Evolutionary conservation across 2,329 filamentous ascomycete species (phyloP), one percentile per base, ranked within the genome.

Genomic region (Phaeosphaeria sp.): DNA sequence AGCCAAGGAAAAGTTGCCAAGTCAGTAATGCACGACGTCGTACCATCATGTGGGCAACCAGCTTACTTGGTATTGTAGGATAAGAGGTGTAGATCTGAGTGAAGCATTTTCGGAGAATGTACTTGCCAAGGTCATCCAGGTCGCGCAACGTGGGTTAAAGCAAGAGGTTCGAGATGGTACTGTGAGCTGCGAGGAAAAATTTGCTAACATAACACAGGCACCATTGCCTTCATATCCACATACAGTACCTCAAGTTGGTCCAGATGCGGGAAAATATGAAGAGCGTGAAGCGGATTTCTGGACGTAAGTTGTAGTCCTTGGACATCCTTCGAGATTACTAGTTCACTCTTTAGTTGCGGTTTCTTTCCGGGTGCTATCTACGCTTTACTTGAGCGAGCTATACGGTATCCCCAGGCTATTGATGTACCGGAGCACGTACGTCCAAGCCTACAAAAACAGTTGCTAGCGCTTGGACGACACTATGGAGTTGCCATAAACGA

Each of bases 361-460:
- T 76, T 76, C 59, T 76, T 76, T 42, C 73, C 74, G 2, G 74
- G 74, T 2, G 67, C 68, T 43, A 71, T 76, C n/a, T 76, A 76
- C 50, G 58, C 70, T 1, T 57, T 76, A 3, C 59, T 76, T 2
- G 74, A 76, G 44, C 72, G 74, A 5, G 59, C 70, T 1, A 67
- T 73, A n/a, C 62, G 52, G 52, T 76, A 67, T 25, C 74, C 74
- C 0, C 65, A 68, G 40, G 57, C 70, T 0, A 51, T 75, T 6
- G 42, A 64, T 24, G 40, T 73, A 0, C 71, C 67, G 2, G 55
- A 62, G 6, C 49, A 68, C 15, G 36, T 61, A 3, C 63, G 68
- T 3, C 49, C 60, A 17, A 57, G 61, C 1, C 61, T 74, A 8
- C 63, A 67, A 40, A 61, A 71, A 2, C 64, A 73, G 6, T 44